Evolutionary conservation across 2,329 filamentous ascomycete genomes (phyloP).

Genomic region (Pseudopithomyces chartarum): DNA sequence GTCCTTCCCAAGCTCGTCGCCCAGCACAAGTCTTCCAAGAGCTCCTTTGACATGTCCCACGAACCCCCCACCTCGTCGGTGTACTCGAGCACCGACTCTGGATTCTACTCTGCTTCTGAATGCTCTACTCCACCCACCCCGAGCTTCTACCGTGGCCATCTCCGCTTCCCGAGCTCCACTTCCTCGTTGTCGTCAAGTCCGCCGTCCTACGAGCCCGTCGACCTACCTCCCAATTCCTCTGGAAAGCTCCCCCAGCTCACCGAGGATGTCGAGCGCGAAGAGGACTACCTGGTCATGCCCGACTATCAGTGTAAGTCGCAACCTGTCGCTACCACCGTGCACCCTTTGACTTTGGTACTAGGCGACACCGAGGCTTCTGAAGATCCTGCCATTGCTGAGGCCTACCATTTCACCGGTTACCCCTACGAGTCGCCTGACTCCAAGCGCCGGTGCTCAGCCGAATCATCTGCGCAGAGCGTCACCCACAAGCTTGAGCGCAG

Average conservation of each 20-base stretch:
- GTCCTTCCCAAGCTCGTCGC: conserved; percentile 46
- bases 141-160: conserved; percentile 70
- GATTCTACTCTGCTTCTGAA: conserved; percentile 63
- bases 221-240: conserved; percentile 64
- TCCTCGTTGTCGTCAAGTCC: conserved; percentile 72
- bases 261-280: conserved; percentile 77
- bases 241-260: conserved; percentile 81
- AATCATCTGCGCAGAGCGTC: conserved; percentile 66
- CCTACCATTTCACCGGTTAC: conserved; percentile 68
- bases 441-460: conserved; percentile 64
- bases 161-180: conserved; percentile 72
- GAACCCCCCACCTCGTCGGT: conserved; percentile 40
- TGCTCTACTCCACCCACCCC: conserved; percentile 72
- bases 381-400: conserved; percentile 51
- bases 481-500: conserved; percentile 69
- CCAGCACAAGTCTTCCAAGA: conserved; percentile 42
- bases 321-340: conserved; percentile 11
- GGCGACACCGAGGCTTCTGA: conserved; percentile 64
- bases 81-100: conserved; percentile 42
- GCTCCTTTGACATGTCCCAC: conserved; percentile 38
- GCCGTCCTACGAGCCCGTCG: conserved; percentile 54
- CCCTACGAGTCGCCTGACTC: conserved; percentile 59
- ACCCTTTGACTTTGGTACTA: conserved; percentile 41
- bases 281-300: conserved; percentile 58
- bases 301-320: conserved; percentile 72